A percentile compares a stretch with the other conserved stretches of the same genome.
phyloP scores from a whole-genome alignment of 208 protist genomes.

The Trypanosoma melophagium region DNA sequence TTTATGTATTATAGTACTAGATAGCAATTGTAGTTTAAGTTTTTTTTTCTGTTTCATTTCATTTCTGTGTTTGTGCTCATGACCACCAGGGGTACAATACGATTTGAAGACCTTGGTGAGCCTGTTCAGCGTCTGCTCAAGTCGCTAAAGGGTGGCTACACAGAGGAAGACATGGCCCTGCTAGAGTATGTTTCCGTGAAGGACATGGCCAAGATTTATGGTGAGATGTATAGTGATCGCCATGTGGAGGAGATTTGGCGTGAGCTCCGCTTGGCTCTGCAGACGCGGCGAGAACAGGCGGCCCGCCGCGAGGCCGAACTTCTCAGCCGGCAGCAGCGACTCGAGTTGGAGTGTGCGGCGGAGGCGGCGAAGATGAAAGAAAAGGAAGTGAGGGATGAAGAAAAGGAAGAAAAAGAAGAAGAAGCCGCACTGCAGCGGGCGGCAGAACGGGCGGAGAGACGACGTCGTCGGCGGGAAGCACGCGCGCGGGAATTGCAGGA shows the following conservation, averaged over 20 bases:
- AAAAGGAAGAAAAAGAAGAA: slow-evolving; percentile 39
- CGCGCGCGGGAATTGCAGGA: slow-evolving; percentile 58
- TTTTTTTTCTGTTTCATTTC: too few relatives aligned
- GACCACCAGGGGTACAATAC: slow-evolving; percentile 48
- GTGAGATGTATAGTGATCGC: slow-evolving; percentile 59
- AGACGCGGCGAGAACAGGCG: slow-evolving; percentile 49
- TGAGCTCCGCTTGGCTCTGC: slow-evolving; percentile 55
- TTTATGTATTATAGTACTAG: background rate
- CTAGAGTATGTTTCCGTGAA: slow-evolving; percentile 79
- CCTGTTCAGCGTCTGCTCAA: slow-evolving; percentile 78
- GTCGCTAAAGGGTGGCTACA: slow-evolving; percentile 57
- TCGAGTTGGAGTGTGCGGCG: slow-evolving; percentile 39
- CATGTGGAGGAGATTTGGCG: slow-evolving; percentile 78
- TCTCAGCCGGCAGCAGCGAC: slow-evolving; percentile 32
- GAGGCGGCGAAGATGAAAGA: slow-evolving; percentile 31
- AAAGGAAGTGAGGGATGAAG: slow-evolving; percentile 30
- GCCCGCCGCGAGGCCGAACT: slow-evolving; percentile 44
- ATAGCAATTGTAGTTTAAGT: too few relatives aligned
- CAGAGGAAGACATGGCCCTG: slow-evolving; percentile 78
- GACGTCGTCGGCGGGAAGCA: slow-evolving; percentile 54
- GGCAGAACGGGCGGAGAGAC: slow-evolving; percentile 42
- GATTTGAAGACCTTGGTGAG: slow-evolving; percentile 85
- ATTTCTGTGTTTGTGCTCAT: background rate
- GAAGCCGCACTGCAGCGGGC: slow-evolving; percentile 13
- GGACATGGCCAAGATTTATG: slow-evolving; percentile 89